Evolutionary conservation across 345 rosid species (phyloP).

Genomic region (Isatis tinctoria): DNA sequence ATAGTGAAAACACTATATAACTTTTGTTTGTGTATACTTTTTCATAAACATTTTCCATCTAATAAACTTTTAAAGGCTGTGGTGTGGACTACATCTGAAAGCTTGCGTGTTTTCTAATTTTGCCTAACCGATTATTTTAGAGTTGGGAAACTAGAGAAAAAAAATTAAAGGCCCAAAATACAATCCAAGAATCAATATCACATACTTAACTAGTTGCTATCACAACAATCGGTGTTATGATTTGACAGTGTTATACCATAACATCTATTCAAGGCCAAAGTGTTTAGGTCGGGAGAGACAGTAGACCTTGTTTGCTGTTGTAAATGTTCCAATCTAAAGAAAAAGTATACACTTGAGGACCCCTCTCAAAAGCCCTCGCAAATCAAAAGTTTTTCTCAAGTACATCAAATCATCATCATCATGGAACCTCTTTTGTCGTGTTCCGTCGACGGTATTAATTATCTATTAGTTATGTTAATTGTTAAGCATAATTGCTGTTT

Average conservation of each 20-base stretch:
- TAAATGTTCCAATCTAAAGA: conserved; percentile 16
- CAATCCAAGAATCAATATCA: neutral
- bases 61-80: neutral
- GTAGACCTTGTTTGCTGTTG: conserved; percentile 21
- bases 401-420: conserved; percentile 32
- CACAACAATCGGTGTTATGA: conserved; percentile 13
- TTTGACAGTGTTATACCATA: conserved; percentile 13
- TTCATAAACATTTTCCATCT: neutral
- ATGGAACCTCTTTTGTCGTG: conserved; percentile 21
- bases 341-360: conserved; percentile 24
- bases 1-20: no score
- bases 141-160: neutral
- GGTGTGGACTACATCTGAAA: neutral
- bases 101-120: neutral
- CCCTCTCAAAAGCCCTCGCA: conserved; percentile 4
- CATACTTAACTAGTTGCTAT: conserved; percentile 13
- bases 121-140: neutral
- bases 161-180: neutral
- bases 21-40: neutral
- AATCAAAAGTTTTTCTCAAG: conserved; percentile 28
- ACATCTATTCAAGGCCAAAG: conserved; percentile 24
- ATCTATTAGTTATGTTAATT: conserved; percentile 1
- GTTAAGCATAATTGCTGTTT: no score
- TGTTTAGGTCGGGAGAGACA: conserved; percentile 30
- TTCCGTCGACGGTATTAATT: neutral